Percentiles rank a stretch among this genome's conserved stretches.
These are phyloP conservation scores for Quercus rubra DNA, from an alignment of 306 rosid genomes.

Conservation along the genomic window DNA sequence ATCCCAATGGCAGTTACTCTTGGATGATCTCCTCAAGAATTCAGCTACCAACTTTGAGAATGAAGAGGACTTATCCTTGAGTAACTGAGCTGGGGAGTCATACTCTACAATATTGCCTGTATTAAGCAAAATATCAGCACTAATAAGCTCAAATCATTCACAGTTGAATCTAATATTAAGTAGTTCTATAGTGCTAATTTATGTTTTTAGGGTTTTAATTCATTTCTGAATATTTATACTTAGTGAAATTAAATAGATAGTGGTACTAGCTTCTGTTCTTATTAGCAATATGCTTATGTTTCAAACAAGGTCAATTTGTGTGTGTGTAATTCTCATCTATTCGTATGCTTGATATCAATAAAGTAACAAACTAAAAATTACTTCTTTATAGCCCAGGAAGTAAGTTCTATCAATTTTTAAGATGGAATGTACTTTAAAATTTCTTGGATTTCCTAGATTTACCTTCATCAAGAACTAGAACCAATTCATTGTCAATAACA, in stretches of 20 bases:
- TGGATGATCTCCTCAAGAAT: conserved; percentile 61
- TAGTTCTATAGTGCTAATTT: neutral
- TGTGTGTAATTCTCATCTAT: neutral
- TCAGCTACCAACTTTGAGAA: conserved; percentile 85
- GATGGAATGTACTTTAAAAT: neutral
- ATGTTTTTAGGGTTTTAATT: neutral
- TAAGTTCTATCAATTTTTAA: neutral
- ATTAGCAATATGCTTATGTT: too few species aligned
- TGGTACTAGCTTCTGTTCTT: neutral
- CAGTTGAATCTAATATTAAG: neutral
- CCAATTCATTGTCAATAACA: conserved; percentile 74
- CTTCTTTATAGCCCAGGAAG: neutral
- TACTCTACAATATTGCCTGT: conserved; percentile 74
- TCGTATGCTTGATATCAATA: neutral
- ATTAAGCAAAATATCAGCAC: conserved; percentile 9
- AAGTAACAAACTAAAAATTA: neutral
- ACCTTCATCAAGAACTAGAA: conserved; percentile 84
- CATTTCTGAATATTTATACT: neutral
- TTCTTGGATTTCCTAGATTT: conserved; percentile 10
- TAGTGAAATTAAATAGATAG: neutral
- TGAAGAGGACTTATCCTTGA: conserved; percentile 50
- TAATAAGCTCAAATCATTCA: neutral
- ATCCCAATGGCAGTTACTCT: too few species aligned
- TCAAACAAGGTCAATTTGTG: too few species aligned
- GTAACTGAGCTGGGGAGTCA: conserved; percentile 58